Evolutionary conservation across 2,329 filamentous ascomycete species (phyloP).

Genomic region (Cylindrodendrum hubeiense): DNA sequence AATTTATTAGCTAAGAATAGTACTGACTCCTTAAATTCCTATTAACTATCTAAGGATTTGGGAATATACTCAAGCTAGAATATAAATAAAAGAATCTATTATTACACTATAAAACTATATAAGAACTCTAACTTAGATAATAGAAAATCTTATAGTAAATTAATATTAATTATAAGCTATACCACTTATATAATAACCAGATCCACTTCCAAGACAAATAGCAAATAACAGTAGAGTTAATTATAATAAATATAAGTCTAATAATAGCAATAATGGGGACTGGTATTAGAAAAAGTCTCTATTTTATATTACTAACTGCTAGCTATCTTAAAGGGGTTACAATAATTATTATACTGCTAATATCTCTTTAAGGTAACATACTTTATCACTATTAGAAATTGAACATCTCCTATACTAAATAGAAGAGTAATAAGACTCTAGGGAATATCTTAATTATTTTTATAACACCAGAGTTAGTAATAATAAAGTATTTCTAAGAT

Average conservation of each 20-base stretch:
- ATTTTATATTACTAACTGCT: slow-evolving; percentile 11
- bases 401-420: slow-evolving; percentile 2
- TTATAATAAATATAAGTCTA: slow-evolving; percentile 14
- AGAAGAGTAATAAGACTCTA: neutral
- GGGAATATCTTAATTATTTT: slow-evolving; percentile 4
- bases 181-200: neutral
- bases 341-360: neutral
- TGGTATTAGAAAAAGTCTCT: slow-evolving; percentile 8
- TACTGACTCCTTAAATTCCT: neutral
- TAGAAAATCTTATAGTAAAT: neutral
- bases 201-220: neutral
- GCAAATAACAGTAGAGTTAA: neutral
- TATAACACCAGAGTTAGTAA: slow-evolving; percentile 9
- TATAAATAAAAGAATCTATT: neutral
- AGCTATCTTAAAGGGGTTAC: neutral
- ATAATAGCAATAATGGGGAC: slow-evolving; percentile 9
- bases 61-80: neutral
- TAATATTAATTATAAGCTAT: neutral
- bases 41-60: neutral
- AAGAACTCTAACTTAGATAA: neutral
- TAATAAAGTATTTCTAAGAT: slow-evolving; percentile 11
- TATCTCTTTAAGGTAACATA: slow-evolving; percentile 6
- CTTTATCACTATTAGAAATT: slow-evolving; percentile 11
- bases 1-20: slow-evolving; percentile 6
- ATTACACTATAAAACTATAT: slow-evolving; percentile 6